Percentiles rank a stretch among this genome's conserved stretches.
These are phyloP conservation scores for Fusarium ramigenum DNA, from an alignment of 2,329 filamentous ascomycete genomes.

Conservation along the genomic window DNA sequence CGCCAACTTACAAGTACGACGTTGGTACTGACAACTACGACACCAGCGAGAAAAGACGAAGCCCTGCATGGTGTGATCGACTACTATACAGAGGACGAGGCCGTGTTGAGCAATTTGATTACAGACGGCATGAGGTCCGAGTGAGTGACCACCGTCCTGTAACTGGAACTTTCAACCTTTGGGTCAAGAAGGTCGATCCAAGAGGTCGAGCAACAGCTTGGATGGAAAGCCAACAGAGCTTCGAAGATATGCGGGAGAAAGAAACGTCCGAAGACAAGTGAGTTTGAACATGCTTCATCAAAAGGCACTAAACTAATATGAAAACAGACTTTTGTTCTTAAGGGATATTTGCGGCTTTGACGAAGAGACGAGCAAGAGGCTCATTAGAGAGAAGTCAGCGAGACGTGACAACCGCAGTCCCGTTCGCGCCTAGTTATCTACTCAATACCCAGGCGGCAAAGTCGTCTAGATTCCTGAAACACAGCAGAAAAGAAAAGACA, in stretches of 20 bases:
- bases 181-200: conserved; percentile 82
- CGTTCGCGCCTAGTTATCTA: conserved; percentile 30
- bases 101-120: conserved; percentile 87
- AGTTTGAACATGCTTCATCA: conserved; percentile 49
- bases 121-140: conserved; percentile 86
- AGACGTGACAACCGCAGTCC: conserved; percentile 42
- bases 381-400: conserved; percentile 55
- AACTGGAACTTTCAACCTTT: conserved; percentile 82
- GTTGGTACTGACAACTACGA: conserved; percentile 95
- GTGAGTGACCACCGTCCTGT: conserved; percentile 95
- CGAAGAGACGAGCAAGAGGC: conserved; percentile 57
- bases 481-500: not conserved
- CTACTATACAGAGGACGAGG: conserved; percentile 86
- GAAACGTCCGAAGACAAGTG: conserved; percentile 81
- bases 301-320: conserved; percentile 33
- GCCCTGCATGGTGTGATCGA: conserved; percentile 96
- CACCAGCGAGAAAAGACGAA: conserved; percentile 90
- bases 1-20: conserved; percentile 98
- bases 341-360: conserved; percentile 64
- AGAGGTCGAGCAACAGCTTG: conserved; percentile 72
- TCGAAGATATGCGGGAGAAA: conserved; percentile 75
- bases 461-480: not conserved
- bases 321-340: conserved; percentile 59
- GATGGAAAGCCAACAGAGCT: conserved; percentile 78
- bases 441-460: not conserved